These are phyloP conservation scores for Phytophthora pluvialis DNA, from an alignment of 352 stramenopile species.

Conservation along the genomic window DNA sequence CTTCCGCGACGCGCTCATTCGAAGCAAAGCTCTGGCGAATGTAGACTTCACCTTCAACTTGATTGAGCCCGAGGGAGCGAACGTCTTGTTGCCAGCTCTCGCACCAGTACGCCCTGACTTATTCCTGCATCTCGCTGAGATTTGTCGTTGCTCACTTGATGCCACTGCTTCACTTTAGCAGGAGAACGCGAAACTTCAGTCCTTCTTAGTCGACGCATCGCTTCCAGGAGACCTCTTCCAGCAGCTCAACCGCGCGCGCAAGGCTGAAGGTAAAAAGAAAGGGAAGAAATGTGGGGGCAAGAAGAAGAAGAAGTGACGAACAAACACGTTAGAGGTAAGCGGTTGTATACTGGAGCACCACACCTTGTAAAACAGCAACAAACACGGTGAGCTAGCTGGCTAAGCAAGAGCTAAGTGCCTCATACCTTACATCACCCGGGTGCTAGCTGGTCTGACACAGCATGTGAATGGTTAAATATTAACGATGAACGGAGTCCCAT, in stretches of 20 bases:
- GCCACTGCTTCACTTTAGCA: conserved; percentile 7
- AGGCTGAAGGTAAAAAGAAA: conserved; percentile 82
- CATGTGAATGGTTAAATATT: conserved; percentile 57
- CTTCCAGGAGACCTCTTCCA: conserved; percentile 72
- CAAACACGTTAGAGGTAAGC: conserved; percentile 15
- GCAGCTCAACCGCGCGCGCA: conserved; percentile 74
- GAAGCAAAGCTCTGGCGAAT: conserved; percentile 69
- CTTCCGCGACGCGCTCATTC: conserved; percentile 70
- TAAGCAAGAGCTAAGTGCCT: conserved; percentile 23
- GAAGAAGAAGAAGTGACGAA: conserved; percentile 63
- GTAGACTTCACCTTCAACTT: conserved; percentile 84
- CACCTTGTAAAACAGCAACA: conserved; percentile 36
- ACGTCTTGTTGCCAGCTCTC: conserved; percentile 64
- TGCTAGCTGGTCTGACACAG: conserved; percentile 8
- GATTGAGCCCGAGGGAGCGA: conserved; percentile 71
- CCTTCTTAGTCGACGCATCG: conserved; percentile 80
- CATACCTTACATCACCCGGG: conserved; percentile 33
- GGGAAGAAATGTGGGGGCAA: conserved; percentile 73
- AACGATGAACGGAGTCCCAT: conserved; percentile 57
- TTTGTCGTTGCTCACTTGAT: neutral
- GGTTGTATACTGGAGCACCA: conserved; percentile 26
- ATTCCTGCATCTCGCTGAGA: neutral
- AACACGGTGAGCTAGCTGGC: conserved; percentile 24
- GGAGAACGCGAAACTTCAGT: conserved; percentile 71
- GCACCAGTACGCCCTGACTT: conserved; percentile 37